phyloP scores from a whole-genome alignment of 2,329 filamentous ascomycete genomes.

The Arthroderma uncinatum region DNA sequence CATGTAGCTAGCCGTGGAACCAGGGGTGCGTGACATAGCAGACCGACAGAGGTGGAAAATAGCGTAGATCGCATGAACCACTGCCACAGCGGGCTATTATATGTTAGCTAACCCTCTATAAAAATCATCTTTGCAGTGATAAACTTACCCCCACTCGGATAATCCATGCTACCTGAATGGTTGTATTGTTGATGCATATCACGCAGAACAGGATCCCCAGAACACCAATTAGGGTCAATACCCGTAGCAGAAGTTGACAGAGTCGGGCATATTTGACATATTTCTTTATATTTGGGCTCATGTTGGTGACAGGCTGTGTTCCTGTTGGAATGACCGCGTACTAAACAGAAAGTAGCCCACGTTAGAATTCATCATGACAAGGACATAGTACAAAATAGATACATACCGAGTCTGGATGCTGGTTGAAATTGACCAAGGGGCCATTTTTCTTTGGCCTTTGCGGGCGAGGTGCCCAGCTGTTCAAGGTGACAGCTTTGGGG shows the following conservation, averaged over 20 bases:
- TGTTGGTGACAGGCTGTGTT: constrained; percentile 49
- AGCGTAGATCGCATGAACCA: constrained; percentile 61
- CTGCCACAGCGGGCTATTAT: constrained; percentile 61
- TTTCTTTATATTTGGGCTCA: constrained; percentile 59
- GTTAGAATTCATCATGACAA: not conserved
- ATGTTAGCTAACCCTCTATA: constrained; percentile 7
- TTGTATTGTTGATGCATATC: constrained; percentile 61
- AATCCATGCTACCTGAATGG: constrained; percentile 59
- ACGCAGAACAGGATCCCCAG: constrained; percentile 62
- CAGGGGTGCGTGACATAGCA: constrained; percentile 59
- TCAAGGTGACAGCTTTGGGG: constrained; percentile 72
- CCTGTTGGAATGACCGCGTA: constrained; percentile 49
- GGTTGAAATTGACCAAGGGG: constrained; percentile 70
- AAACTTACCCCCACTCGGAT: constrained; percentile 60
- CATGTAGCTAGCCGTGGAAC: constrained; percentile 78
- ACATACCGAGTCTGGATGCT: constrained; percentile 67
- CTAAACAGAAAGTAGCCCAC: constrained; percentile 18
- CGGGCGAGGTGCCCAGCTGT: constrained; percentile 56
- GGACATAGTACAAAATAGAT: not conserved
- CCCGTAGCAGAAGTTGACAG: constrained; percentile 57
- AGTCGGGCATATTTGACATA: constrained; percentile 59
- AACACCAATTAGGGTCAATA: constrained; percentile 56
- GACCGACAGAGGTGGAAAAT: constrained; percentile 68
- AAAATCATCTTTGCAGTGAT: not conserved
- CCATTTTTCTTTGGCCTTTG: constrained; percentile 57